Conservation (phyloP, 2,329 filamentous ascomycete species). For the Rhinocladiella similis region DNA sequence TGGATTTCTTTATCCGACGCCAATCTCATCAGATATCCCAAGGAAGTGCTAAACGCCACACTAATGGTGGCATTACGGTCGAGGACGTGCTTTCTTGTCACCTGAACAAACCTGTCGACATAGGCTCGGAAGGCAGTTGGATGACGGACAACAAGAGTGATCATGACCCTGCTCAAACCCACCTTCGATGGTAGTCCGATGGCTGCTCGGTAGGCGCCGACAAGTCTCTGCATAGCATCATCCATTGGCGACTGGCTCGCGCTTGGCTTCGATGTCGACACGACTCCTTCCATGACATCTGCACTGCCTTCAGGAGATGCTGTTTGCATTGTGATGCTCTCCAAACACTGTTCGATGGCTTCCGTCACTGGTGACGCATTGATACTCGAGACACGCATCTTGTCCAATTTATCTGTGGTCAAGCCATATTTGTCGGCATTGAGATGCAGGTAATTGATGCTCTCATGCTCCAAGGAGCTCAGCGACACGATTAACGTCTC, state of each 20-base stretch:
- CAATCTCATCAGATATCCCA: conserved; percentile 77
- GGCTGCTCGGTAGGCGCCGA: conserved; percentile 77
- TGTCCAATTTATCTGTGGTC: conserved; percentile 87
- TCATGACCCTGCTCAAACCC: conserved; percentile 80
- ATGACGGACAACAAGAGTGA: conserved; percentile 80
- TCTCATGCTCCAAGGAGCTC: conserved; percentile 84
- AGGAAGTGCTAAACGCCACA: conserved; percentile 80
- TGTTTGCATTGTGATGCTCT: conserved; percentile 73
- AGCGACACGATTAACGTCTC: conserved; percentile 78
- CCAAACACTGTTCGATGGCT: conserved; percentile 84
- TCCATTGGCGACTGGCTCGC: conserved; percentile 53
- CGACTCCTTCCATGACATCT: conserved; percentile 23
- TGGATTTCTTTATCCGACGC: conserved; percentile 61
- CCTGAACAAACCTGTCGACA: conserved; percentile 71
- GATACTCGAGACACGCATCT: conserved; percentile 76
- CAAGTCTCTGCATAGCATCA: conserved; percentile 69
- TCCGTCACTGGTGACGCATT: conserved; percentile 88
- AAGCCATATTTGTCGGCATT: conserved; percentile 81
- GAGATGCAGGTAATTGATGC: conserved; percentile 88
- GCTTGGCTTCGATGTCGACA: conserved; percentile 3
- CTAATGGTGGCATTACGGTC: conserved; percentile 94
- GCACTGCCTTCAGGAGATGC: conserved; percentile 1
- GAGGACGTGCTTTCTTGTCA: conserved; percentile 77
- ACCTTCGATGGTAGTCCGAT: conserved; percentile 94
- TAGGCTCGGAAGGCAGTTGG: conserved; percentile 72